Conservation (phyloP, 2,329 filamentous ascomycete species). For the Botrytis tulipae region DNA sequence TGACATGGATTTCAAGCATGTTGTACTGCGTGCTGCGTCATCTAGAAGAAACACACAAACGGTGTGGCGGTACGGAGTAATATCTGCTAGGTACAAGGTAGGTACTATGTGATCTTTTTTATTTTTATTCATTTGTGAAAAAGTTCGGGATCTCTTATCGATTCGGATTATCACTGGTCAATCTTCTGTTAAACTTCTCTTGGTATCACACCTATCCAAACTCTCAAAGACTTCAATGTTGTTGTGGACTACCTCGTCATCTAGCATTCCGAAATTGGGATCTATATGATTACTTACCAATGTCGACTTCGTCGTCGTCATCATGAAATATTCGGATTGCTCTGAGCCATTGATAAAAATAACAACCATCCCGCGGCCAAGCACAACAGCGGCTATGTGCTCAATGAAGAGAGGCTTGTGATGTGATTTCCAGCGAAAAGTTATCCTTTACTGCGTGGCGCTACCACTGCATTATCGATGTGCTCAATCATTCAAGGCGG, state of each 20-base stretch:
- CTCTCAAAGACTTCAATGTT: not conserved
- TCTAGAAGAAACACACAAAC: constrained; percentile 16
- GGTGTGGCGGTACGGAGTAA: constrained; percentile 20
- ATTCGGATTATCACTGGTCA: not conserved
- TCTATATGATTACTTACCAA: not conserved
- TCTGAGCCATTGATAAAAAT: not conserved
- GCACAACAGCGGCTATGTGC: constrained; percentile 2
- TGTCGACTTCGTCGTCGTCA: not conserved
- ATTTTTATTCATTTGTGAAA: not conserved
- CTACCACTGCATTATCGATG: constrained; percentile 12
- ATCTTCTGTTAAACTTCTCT: not conserved
- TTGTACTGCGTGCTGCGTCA: constrained; percentile 21
- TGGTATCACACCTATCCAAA: not conserved
- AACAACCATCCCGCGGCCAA: not conserved
- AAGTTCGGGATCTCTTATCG: not conserved
- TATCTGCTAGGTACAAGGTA: not conserved
- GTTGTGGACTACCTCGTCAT: not conserved
- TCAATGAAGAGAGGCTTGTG: not conserved
- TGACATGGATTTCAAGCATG: constrained; percentile 16
- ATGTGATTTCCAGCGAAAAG: not conserved
- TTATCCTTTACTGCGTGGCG: constrained; percentile 5
- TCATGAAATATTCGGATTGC: not conserved
- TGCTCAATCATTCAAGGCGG: not conserved
- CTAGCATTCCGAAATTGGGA: not conserved
- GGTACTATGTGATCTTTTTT: not conserved